These are phyloP conservation scores for Aspergillus quadrilineatus DNA, from an alignment of 2,329 filamentous ascomycete species.

Conservation along the genomic window DNA sequence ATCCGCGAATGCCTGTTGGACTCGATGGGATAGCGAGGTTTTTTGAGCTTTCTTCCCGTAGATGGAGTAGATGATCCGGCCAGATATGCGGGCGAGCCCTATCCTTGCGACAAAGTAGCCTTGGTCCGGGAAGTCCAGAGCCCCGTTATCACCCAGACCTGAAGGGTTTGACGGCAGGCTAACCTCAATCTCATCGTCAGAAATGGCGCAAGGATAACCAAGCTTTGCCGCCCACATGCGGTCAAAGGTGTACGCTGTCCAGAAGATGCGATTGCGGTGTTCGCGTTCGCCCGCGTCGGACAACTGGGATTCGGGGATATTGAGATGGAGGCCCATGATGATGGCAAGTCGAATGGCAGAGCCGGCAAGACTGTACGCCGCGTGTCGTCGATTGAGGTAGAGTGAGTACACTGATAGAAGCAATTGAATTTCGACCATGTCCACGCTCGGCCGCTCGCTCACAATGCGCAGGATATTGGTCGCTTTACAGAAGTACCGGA, in stretches of 20 bases:
- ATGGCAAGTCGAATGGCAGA: neutral
- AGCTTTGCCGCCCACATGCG: conserved; percentile 1
- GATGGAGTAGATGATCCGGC: neutral
- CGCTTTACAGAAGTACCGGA: neutral
- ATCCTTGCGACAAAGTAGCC: neutral
- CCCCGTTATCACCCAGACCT: neutral
- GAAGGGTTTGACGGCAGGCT: neutral
- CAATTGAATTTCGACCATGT: neutral
- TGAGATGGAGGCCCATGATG: neutral
- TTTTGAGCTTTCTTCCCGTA: neutral
- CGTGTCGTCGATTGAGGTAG: neutral
- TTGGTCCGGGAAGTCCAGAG: neutral
- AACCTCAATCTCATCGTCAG: neutral
- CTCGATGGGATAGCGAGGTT: neutral
- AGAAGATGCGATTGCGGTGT: neutral
- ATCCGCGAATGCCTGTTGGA: neutral
- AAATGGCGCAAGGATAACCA: neutral
- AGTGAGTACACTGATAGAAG: neutral
- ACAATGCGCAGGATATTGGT: neutral
- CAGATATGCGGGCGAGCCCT: neutral
- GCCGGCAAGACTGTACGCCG: neutral
- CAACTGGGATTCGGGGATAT: neutral
- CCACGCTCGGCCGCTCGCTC: neutral
- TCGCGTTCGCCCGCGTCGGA: neutral
- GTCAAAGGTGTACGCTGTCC: neutral